phyloP scores from a whole-genome alignment of 192 early-diverging fungal species.

The Spizellomyces sp. region DNA sequence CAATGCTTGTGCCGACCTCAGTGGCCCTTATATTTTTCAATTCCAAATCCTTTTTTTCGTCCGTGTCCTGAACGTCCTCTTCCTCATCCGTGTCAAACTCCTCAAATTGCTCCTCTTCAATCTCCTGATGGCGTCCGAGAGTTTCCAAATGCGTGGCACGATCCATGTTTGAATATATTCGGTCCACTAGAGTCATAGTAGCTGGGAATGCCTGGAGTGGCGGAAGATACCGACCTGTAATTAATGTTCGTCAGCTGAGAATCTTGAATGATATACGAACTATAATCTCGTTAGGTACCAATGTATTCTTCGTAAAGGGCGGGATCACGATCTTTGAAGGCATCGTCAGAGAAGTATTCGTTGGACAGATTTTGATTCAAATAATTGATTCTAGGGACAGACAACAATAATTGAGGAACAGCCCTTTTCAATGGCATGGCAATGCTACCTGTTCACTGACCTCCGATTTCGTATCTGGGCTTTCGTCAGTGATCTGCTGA shows the following conservation, averaged over 20 bases:
- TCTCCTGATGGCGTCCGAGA: background rate
- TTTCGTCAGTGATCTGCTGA: background rate
- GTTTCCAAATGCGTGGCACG: background rate
- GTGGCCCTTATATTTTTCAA: background rate
- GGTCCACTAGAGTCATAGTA: conserved; percentile 18
- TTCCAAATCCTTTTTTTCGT: background rate
- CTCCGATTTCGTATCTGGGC: conserved; percentile 22
- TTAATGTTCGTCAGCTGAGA: background rate
- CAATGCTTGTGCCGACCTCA: background rate
- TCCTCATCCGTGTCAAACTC: conserved; percentile 15
- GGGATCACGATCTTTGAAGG: conserved; percentile 8
- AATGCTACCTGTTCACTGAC: background rate
- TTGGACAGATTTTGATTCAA: background rate
- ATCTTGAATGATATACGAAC: background rate
- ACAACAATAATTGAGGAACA: background rate
- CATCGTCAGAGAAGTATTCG: conserved; percentile 15
- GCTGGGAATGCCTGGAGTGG: background rate
- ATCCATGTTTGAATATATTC: conserved; percentile 16
- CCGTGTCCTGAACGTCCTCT: background rate
- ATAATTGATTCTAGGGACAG: background rate
- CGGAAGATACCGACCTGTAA: background rate
- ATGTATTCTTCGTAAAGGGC: conserved; percentile 22
- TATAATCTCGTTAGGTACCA: background rate
- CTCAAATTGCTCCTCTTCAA: conserved; percentile 4
- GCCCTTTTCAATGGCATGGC: background rate